Base-by-base conservation (phyloP, 345 rosid species). In the Salix dunnii region DNA sequence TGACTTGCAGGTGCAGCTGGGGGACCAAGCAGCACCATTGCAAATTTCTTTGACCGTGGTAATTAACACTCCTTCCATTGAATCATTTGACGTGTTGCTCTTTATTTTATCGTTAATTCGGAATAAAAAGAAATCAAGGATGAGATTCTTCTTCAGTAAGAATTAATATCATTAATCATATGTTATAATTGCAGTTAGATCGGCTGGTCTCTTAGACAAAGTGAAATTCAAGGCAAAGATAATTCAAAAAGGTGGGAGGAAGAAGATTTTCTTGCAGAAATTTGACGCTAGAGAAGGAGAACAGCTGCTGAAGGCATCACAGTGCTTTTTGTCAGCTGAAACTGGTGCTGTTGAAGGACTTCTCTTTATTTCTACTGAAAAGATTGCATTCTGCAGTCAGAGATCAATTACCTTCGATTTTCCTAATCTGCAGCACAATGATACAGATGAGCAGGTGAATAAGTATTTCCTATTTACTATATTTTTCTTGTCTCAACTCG, bases 281-380 rank as follows among this genome's bases (percentile, higher is more conserved):
- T 88, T 88, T 38, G 75, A 75, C 16, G 77, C 63, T 43, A 72
- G 12, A 28, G 85, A 82, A 71, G 86, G 77, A 18, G 90, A 87
- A 67, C 61, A 80, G 77, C 77, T 87, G 18, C 70, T 87, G 38
- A 87, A 85, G 80, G 90, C 88, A 35, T 87, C 87, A 11, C 86
- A 85, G 40, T 87, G 90, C 79, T 85, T 80, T 31, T 75, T 85
- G 36, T 85, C 87, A n/a, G 85, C 88, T 17, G 72, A 87, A 17
- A 62, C 78, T 13, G 88, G 90, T 60, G 87, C 90, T 11, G 84
- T 85, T 70, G 81, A 83, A 1, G 90, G 88, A n/a, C 79, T 87
- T 38, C 81, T 87, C 69, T 85, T 85, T 70, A 76, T 84, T 48
- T 87, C 90, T 21, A 85, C 83, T 1, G 33, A 70, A 8, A 85